These are phyloP conservation scores for Penicillium polonicum DNA, from an alignment of 2,329 filamentous ascomycete species.

Conservation along the genomic window DNA sequence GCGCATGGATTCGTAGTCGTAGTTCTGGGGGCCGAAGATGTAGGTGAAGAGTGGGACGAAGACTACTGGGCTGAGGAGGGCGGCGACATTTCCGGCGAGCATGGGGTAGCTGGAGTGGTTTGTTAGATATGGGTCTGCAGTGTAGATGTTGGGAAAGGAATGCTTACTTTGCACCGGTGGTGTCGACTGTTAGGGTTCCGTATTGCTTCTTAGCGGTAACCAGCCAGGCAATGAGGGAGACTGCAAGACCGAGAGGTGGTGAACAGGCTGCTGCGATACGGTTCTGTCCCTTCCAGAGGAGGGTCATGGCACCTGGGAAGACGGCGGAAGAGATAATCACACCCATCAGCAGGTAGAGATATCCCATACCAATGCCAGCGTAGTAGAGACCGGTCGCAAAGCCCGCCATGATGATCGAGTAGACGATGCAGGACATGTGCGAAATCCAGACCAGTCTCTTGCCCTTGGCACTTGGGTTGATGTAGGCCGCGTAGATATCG, in stretches of 20 bases:
- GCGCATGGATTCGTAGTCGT: slow-evolving; percentile 84
- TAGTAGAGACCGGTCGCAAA: slow-evolving; percentile 75
- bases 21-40: slow-evolving; percentile 68
- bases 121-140: slow-evolving; percentile 3
- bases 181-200: slow-evolving; percentile 66
- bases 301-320: slow-evolving; percentile 74
- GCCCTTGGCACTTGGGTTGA: slow-evolving; percentile 74
- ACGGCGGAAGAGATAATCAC: slow-evolving; percentile 85
- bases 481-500: slow-evolving; percentile 83
- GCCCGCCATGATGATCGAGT: slow-evolving; percentile 72
- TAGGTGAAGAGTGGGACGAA: slow-evolving; percentile 76
- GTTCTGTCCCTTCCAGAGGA: slow-evolving; percentile 79
- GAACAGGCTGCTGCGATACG: slow-evolving; percentile 69
- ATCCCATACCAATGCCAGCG: slow-evolving; percentile 80
- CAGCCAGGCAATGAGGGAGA: slow-evolving; percentile 72
- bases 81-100: slow-evolving; percentile 82
- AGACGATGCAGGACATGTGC: slow-evolving; percentile 70
- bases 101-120: slow-evolving; percentile 61
- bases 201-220: slow-evolving; percentile 71
- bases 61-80: slow-evolving; percentile 72
- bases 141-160: not conserved
- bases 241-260: slow-evolving; percentile 66
- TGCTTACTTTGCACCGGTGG: slow-evolving; percentile 71
- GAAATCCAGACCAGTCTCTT: slow-evolving; percentile 76
- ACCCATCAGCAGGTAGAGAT: slow-evolving; percentile 86